A percentile compares a stretch with the other conserved stretches of the same genome.
These are phyloP conservation scores for Monosporascus sp. DNA, from an alignment of 2,329 filamentous ascomycete species.

Conservation along the genomic window DNA sequence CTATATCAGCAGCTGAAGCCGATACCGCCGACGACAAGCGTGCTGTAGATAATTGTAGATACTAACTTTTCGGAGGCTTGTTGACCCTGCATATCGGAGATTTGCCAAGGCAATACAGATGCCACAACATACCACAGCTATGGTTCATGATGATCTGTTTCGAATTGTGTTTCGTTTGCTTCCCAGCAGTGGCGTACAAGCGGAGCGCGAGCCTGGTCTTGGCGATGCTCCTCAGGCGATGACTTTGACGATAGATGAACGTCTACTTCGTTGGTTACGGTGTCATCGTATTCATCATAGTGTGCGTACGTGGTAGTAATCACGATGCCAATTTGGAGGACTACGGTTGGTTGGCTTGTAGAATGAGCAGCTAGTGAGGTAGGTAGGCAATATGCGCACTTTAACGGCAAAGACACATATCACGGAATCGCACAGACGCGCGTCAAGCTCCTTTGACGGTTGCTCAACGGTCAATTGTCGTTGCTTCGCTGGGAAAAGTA, in stretches of 20 bases:
- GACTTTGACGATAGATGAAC: background rate
- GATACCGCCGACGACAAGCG: too few relatives aligned
- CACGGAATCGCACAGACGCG: background rate
- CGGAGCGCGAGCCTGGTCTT: background rate
- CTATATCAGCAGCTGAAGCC: too few relatives aligned
- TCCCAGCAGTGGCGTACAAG: background rate
- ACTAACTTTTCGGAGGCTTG: background rate
- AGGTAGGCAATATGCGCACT: background rate
- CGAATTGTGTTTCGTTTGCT: background rate
- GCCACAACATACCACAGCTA: background rate
- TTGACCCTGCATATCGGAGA: background rate
- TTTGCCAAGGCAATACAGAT: background rate
- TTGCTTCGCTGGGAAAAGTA: background rate
- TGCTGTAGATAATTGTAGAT: background rate
- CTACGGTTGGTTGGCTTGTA: background rate
- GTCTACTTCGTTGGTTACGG: background rate
- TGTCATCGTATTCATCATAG: background rate
- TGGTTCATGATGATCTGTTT: background rate
- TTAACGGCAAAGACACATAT: too few relatives aligned
- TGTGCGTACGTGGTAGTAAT: background rate
- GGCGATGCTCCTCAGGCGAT: background rate
- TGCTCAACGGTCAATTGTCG: background rate
- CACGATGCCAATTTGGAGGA: background rate
- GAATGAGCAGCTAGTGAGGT: too few relatives aligned
- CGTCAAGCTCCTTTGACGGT: background rate